Percentiles rank a stretch among this genome's conserved stretches.
These are phyloP conservation scores for Saturnispora dispora DNA, from an alignment of 805 yeast genomes.

Conservation along the genomic window DNA sequence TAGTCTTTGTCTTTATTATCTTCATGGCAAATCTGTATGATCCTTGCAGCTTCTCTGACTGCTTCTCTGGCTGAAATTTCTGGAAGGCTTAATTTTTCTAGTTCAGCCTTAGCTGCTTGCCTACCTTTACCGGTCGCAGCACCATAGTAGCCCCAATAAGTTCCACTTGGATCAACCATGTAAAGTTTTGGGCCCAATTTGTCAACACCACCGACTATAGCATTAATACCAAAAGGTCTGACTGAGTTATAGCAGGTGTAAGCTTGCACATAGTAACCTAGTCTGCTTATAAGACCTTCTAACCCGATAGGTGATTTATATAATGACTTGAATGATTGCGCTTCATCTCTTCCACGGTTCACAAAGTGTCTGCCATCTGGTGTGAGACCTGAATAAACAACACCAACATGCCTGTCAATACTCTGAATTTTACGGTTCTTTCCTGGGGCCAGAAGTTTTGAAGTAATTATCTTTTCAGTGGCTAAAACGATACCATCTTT, in stretches of 20 bases:
- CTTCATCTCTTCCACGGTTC: conserved; percentile 86
- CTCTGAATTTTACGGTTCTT: conserved; percentile 88
- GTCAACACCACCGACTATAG: conserved; percentile 91
- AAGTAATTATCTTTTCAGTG: conserved; percentile 83
- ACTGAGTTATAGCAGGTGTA: conserved; percentile 94
- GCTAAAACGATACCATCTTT: conserved; percentile 95
- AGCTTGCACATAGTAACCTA: conserved; percentile 89
- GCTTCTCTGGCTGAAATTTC: conserved; percentile 71
- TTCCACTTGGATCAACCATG: conserved; percentile 97
- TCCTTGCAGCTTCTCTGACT: conserved; percentile 87
- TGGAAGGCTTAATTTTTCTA: conserved; percentile 78
- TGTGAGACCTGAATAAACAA: conserved; percentile 86
- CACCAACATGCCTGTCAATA: conserved; percentile 88
- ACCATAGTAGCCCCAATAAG: conserved; percentile 95
- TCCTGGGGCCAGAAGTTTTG: conserved; percentile 82
- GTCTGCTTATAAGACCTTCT: conserved; percentile 73
- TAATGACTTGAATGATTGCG: conserved; percentile 62
- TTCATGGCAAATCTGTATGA: conserved; percentile 90
- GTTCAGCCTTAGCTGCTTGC: conserved; percentile 94
- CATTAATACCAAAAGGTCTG: conserved; percentile 92
- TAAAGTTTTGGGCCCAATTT: conserved; percentile 77
- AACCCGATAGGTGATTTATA: conserved; percentile 73
- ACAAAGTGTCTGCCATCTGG: conserved; percentile 97
- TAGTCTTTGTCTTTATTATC: conserved; percentile 96
- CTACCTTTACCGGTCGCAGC: conserved; percentile 98